These are phyloP conservation scores for Penicillium cosmopolitanum DNA, from an alignment of 495 filamentous ascomycete species.

Conservation along the genomic window DNA sequence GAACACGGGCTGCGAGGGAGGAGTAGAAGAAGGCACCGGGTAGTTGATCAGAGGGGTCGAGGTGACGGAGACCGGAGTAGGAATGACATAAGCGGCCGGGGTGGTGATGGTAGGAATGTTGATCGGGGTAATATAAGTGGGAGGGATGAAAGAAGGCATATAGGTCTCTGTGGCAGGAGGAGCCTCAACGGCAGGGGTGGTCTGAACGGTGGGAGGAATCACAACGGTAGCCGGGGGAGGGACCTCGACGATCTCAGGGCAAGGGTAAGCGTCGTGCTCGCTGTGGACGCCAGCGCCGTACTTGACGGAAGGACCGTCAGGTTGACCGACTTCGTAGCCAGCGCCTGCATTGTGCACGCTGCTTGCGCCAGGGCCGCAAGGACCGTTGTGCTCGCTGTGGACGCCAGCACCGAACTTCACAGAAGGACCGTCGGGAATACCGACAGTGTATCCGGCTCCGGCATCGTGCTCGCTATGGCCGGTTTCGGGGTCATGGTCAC, in stretches of 20 bases:
- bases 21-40: conserved; percentile 22
- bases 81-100: conserved; percentile 17
- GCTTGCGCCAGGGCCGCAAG: conserved; percentile 26
- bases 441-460: conserved; percentile 31
- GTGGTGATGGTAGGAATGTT: conserved; percentile 23
- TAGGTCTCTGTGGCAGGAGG: conserved; percentile 20
- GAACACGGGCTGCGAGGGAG: conserved; percentile 21
- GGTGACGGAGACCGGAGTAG: conserved; percentile 11
- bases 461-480: conserved; percentile 33
- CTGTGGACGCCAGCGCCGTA: conserved; percentile 27
- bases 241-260: conserved; percentile 24
- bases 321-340: conserved; percentile 33
- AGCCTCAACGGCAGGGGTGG: conserved; percentile 2
- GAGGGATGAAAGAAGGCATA: conserved; percentile 20
- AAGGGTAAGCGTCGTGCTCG: conserved; percentile 24
- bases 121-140: conserved; percentile 28
- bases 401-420: conserved; percentile 26
- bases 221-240: conserved; percentile 16
- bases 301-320: conserved; percentile 33
- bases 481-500: conserved; percentile 12
- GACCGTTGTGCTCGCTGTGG: conserved; percentile 21
- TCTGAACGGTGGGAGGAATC: conserved; percentile 15
- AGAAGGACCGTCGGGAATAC: conserved; percentile 35
- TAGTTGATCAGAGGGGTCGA: conserved; percentile 29
- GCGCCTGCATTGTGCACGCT: conserved; percentile 24